Conservation (phyloP, 495 filamentous ascomycete genomes). For the Hypoxylon perforatum region DNA sequence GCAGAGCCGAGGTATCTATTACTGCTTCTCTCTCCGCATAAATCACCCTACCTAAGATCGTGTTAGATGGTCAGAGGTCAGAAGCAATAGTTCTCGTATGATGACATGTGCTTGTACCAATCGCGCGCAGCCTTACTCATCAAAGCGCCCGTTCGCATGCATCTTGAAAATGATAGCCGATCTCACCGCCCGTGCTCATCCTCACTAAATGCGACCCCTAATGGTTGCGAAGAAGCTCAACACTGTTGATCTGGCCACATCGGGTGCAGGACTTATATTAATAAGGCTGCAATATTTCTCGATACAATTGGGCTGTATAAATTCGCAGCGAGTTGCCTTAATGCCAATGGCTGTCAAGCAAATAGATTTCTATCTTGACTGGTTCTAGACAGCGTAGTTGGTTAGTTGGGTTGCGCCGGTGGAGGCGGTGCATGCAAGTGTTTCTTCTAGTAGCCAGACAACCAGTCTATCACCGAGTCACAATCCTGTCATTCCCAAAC, state of each 20-base stretch:
- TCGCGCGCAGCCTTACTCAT: constrained; percentile 11
- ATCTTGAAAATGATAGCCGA: constrained; percentile 10
- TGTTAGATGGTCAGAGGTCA: constrained; percentile 10
- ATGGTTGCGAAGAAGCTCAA: background rate
- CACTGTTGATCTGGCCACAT: constrained; percentile 2
- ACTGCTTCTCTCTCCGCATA: constrained; percentile 5
- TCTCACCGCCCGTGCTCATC: constrained; percentile 8
- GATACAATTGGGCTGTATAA: constrained; percentile 10
- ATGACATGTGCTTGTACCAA: constrained; percentile 7
- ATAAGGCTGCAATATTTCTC: constrained; percentile 15
- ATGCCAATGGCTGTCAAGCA: constrained; percentile 9
- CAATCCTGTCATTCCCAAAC: constrained; percentile 13
- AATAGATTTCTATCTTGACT: background rate
- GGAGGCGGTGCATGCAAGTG: constrained; percentile 41
- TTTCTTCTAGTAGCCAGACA: constrained; percentile 19
- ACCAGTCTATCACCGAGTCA: background rate
- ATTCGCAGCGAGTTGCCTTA: background rate
- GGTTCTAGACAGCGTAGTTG: constrained; percentile 3
- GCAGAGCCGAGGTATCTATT: constrained; percentile 9
- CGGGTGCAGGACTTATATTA: constrained; percentile 27
- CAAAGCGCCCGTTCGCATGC: background rate
- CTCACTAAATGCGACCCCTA: constrained; percentile 8
- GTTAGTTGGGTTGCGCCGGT: constrained; percentile 14
- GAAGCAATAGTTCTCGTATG: constrained; percentile 13
- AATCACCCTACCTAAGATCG: constrained; percentile 7